Conservation (phyloP, 192 early-diverging fungal species). For the Cladochytrium replicatum region DNA sequence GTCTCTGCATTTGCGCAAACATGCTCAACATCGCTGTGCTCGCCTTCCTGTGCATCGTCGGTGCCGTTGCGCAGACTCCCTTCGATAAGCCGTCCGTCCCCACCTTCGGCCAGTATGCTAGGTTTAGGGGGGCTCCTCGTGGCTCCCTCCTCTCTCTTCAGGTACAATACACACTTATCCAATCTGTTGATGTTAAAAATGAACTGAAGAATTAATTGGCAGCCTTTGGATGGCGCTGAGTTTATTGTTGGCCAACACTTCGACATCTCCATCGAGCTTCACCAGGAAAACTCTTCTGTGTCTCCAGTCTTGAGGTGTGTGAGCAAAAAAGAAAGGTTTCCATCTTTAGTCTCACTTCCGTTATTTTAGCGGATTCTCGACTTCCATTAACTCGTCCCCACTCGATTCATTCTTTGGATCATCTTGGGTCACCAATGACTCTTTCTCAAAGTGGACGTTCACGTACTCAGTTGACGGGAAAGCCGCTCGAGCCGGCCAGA, state of each 20-base stretch:
- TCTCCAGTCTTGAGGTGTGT: constrained; percentile 23
- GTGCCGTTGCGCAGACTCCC: constrained; percentile 3
- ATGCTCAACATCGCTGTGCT: not conserved
- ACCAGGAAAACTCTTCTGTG: constrained; percentile 27
- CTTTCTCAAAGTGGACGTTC: not conserved
- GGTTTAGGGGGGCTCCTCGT: not conserved
- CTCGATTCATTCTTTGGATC: too few species aligned
- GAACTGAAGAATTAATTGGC: not conserved
- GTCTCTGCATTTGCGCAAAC: too few species aligned
- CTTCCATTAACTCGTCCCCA: too few species aligned
- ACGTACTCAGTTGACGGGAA: not conserved
- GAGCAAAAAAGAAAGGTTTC: too few species aligned
- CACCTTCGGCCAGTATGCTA: constrained; percentile 9
- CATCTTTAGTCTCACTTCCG: too few species aligned
- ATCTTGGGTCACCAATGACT: too few species aligned
- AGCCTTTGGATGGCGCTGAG: constrained; percentile 35
- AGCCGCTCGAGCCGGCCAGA: not conserved
- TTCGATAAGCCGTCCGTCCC: constrained; percentile 16
- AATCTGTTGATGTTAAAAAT: constrained; percentile 9
- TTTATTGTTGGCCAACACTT: constrained; percentile 48
- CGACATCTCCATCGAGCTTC: constrained; percentile 52
- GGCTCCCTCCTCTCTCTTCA: not conserved
- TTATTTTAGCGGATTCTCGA: too few species aligned
- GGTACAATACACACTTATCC: constrained; percentile 10
- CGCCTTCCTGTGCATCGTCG: constrained; percentile 4